Base-by-base conservation (phyloP, 177 flowering plant species). In the Vitis hybrid region DNA sequence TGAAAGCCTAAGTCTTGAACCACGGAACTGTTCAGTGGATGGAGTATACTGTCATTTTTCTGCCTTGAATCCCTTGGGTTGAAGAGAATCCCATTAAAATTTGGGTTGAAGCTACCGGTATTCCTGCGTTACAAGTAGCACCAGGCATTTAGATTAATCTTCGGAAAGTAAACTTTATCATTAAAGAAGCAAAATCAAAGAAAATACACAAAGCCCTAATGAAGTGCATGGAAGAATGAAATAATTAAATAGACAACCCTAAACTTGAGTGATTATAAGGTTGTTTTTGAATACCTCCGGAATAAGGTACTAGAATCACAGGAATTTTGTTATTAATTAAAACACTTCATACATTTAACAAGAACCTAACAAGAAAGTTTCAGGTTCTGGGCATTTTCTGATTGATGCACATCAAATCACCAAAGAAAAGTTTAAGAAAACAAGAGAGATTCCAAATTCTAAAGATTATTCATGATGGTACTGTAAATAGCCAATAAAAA, bases 1-100 rank as follows among this genome's bases (percentile, higher is more conserved):
- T 81, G 73, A 64, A 67, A 83, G 20, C 89, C 82, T 61, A 80
- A 66, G 60, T 81, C 81, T 75, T 82, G 88, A 72, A 84, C 48
- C 81, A 82, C 84, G 73, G 81, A 76, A 56, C 69, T 76, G 70
- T 69, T 77, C 64, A 76, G 48, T 66, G 82, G 72, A 60, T 81
- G 77, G 50, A 65, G 67, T 18, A 69, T 58, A 55, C 53, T 22
- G 16, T 82, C 75, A 65, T 67, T 73, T 62, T 74, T 74, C 16
- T 69, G 79, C 66, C 78, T 78, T 33, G 66, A 49, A 39, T 74
- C 75, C 63, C 77, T 75, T 26, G 79, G 55, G 70, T 68, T 79
- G 48, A 75, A 56, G 62, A 64, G 62, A 59, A 39, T 62, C 26
- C 79, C 84, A 67, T 65, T 51, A 19, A 58, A 51, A 62, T 68